These are phyloP conservation scores for Acacia crassicarpa DNA, from an alignment of 306 rosid species.

Conservation along the genomic window DNA sequence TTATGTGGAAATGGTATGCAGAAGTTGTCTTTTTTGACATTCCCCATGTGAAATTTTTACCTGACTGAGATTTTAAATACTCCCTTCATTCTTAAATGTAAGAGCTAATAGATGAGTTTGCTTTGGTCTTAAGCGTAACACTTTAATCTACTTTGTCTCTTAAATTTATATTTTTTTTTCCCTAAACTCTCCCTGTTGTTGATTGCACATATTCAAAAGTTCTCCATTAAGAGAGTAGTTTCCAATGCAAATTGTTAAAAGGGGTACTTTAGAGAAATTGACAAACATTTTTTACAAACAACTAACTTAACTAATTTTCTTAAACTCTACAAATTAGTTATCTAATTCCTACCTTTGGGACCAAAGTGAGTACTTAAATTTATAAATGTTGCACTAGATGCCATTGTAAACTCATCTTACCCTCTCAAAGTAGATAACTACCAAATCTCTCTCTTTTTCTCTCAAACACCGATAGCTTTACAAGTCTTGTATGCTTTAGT, in stretches of 20 bases:
- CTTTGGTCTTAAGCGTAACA: background rate
- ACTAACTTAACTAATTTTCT: background rate
- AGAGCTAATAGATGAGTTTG: background rate
- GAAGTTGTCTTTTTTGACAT: background rate
- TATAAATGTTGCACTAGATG: background rate
- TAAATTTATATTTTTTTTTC: background rate
- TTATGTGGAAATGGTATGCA: constrained; percentile 74
- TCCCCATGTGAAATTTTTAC: background rate
- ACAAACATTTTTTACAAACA: background rate
- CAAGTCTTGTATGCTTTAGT: background rate
- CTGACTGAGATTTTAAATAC: background rate
- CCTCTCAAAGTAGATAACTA: background rate
- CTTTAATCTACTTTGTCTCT: background rate
- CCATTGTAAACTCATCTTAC: background rate
- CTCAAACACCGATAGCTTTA: background rate
- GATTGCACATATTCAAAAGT: background rate
- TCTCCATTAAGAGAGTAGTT: background rate
- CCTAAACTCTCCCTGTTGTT: background rate
- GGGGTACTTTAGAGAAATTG: background rate
- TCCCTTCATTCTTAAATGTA: background rate
- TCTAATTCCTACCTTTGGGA: background rate
- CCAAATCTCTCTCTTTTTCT: background rate
- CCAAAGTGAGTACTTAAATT: background rate
- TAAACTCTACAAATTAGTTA: background rate
- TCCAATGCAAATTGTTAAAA: background rate